Conservation (phyloP, 768 basidiomycete genomes). For the Chalciporus chontae region DNA sequence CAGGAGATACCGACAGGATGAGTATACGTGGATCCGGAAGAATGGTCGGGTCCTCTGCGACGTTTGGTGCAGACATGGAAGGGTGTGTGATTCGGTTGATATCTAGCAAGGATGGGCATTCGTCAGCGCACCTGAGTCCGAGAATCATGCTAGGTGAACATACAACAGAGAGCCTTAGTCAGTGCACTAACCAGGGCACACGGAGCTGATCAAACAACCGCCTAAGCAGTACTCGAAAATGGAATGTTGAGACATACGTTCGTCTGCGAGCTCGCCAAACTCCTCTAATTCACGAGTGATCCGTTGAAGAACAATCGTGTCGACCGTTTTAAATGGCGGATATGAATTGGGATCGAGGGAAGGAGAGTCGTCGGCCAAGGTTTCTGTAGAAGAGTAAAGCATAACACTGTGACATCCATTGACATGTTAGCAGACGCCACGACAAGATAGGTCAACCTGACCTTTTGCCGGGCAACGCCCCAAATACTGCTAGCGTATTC, state of each 20-base stretch:
- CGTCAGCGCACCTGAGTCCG: background rate
- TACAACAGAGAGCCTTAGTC: constrained; percentile 91
- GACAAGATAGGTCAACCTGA: constrained; percentile 28
- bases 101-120: constrained; percentile 46
- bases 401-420: constrained; percentile 48
- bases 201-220: constrained; percentile 39
- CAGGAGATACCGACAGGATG: constrained; percentile 88
- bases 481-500: constrained; percentile 91
- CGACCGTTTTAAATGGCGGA: constrained; percentile 76
- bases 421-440: background rate
- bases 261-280: constrained; percentile 46
- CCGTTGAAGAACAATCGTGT: constrained; percentile 58
- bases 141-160: constrained; percentile 12
- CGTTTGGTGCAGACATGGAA: constrained; percentile 24
- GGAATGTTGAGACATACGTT: constrained; percentile 26
- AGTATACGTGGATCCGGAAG: constrained; percentile 56
- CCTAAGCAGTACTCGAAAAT: constrained; percentile 1
- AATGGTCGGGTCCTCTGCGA: constrained; percentile 31
- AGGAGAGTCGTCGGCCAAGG: constrained; percentile 33
- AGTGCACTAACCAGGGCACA: constrained; percentile 83
- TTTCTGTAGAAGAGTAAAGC: constrained; percentile 69
- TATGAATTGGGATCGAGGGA: constrained; percentile 75
- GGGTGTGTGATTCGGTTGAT: constrained; percentile 55
- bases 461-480: constrained; percentile 83
- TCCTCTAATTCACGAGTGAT: constrained; percentile 62